These are phyloP conservation scores for Mycosphaerella sp. DNA, from an alignment of 2,329 filamentous ascomycete species.

Conservation along the genomic window DNA sequence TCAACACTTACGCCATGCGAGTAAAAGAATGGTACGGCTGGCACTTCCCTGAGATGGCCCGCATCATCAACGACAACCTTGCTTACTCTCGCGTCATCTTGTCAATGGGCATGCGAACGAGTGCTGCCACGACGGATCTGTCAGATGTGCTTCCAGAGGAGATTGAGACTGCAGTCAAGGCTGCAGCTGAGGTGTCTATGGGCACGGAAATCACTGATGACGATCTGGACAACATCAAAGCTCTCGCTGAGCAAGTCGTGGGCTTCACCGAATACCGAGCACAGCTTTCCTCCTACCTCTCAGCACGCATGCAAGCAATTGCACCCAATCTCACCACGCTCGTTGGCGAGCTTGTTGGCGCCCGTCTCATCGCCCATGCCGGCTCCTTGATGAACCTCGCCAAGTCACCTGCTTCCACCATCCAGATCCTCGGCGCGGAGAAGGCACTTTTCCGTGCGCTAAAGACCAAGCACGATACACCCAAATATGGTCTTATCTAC, in stretches of 20 bases:
- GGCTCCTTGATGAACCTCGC: conserved; percentile 91
- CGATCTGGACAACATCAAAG: conserved; percentile 87
- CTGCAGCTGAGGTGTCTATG: conserved; percentile 95
- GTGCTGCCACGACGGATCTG: conserved; percentile 68
- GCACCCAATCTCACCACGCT: conserved; percentile 92
- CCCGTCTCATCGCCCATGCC: conserved; percentile 87
- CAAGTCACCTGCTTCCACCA: conserved; percentile 89
- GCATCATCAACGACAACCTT: conserved; percentile 94
- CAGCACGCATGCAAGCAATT: conserved; percentile 91
- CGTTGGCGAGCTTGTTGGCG: conserved; percentile 88
- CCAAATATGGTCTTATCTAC: conserved; percentile 95
- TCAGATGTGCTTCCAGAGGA: conserved; percentile 91
- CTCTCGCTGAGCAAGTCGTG: conserved; percentile 88
- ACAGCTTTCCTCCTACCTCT: conserved; percentile 81
- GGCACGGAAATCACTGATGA: conserved; percentile 92
- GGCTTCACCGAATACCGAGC: conserved; percentile 83
- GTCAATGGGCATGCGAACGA: conserved; percentile 80
- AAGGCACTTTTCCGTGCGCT: conserved; percentile 97
- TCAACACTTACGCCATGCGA: conserved; percentile 98
- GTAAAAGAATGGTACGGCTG: conserved; percentile 99
- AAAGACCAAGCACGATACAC: conserved; percentile 98
- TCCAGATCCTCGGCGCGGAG: conserved; percentile 97
- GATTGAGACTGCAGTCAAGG: conserved; percentile 85
- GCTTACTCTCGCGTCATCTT: conserved; percentile 87
- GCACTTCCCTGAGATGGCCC: conserved; percentile 98